phyloP scores from a whole-genome alignment of 306 rosid genomes.

The Dryas drummondii region DNA sequence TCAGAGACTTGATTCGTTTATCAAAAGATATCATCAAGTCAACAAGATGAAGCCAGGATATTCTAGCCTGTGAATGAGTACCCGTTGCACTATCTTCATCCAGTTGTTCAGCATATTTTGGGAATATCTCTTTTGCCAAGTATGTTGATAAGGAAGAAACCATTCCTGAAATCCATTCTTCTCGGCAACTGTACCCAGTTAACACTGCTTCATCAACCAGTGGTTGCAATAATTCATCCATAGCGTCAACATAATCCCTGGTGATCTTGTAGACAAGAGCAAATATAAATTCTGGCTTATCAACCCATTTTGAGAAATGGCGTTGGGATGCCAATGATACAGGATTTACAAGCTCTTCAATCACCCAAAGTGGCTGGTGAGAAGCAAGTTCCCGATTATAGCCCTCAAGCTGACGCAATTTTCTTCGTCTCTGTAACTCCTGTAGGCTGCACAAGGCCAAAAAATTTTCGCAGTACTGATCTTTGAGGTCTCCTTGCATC shows the following conservation, averaged over 20 bases:
- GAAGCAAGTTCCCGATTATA: slow-evolving; percentile 52
- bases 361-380: slow-evolving; percentile 90
- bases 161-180: slow-evolving; percentile 94
- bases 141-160: slow-evolving; percentile 77
- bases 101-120: slow-evolving; percentile 51
- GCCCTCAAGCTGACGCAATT: slow-evolving; percentile 77
- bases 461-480: slow-evolving; percentile 70
- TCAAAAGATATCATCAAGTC: slow-evolving; percentile 96
- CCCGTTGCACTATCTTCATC: slow-evolving; percentile 49
- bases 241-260: slow-evolving; percentile 76
- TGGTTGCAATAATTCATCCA: slow-evolving; percentile 92
- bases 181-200: slow-evolving; percentile 85
- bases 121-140: slow-evolving; percentile 86
- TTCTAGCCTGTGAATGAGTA: slow-evolving; percentile 52
- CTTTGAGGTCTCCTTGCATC: slow-evolving; percentile 77
- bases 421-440: slow-evolving; percentile 82
- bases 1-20: slow-evolving; percentile 73
- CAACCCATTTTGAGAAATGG: slow-evolving; percentile 89
- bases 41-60: slow-evolving; percentile 79
- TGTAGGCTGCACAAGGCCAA: slow-evolving; percentile 79
- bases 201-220: slow-evolving; percentile 85
- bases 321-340: slow-evolving; percentile 72
- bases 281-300: slow-evolving; percentile 83
- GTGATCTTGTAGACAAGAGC: slow-evolving; percentile 83
- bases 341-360: slow-evolving; percentile 96